Conservation (phyloP, 371 early-diverging fungal species). For the Mycotypha africana region DNA sequence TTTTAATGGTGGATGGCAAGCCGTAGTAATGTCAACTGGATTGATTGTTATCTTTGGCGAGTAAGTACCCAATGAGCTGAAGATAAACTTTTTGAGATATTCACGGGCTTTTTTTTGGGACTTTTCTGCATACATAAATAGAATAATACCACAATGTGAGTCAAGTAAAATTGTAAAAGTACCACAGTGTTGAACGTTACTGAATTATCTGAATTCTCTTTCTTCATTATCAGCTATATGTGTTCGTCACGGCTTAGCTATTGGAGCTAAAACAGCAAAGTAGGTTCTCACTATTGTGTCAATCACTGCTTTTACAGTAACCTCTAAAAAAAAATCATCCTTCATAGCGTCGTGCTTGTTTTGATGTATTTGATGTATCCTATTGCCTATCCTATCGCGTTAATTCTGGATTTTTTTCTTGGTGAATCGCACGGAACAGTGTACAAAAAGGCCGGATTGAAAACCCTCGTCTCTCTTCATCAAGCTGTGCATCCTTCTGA, state of each 20-base stretch:
- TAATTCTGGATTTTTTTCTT: slow-evolving; percentile 68
- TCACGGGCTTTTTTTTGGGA: slow-evolving; percentile 68
- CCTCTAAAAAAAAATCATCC: no score
- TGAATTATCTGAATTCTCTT: neutral
- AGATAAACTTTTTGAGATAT: no score
- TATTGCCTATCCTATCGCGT: slow-evolving; percentile 79
- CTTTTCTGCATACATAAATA: slow-evolving; percentile 48
- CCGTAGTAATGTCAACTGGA: slow-evolving; percentile 83
- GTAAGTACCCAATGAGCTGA: no score
- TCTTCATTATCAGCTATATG: slow-evolving; percentile 42
- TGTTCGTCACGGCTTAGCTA: slow-evolving; percentile 67
- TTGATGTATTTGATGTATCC: slow-evolving; percentile 70
- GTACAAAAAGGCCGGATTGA: slow-evolving; percentile 83
- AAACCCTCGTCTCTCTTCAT: slow-evolving; percentile 88
- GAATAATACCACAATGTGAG: slow-evolving; percentile 33
- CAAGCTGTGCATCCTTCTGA: slow-evolving; percentile 60
- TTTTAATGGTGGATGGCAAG: slow-evolving; percentile 75
- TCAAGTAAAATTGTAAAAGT: neutral
- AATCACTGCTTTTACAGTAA: neutral
- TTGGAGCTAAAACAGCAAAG: slow-evolving; percentile 72
- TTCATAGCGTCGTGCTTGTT: slow-evolving; percentile 50
- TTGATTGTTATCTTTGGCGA: slow-evolving; percentile 92
- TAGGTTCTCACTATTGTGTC: slow-evolving; percentile 6
- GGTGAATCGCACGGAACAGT: slow-evolving; percentile 79
- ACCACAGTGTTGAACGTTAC: neutral